Conservation (phyloP, 768 basidiomycete genomes). For the Rhodotorula babjevae region DNA sequence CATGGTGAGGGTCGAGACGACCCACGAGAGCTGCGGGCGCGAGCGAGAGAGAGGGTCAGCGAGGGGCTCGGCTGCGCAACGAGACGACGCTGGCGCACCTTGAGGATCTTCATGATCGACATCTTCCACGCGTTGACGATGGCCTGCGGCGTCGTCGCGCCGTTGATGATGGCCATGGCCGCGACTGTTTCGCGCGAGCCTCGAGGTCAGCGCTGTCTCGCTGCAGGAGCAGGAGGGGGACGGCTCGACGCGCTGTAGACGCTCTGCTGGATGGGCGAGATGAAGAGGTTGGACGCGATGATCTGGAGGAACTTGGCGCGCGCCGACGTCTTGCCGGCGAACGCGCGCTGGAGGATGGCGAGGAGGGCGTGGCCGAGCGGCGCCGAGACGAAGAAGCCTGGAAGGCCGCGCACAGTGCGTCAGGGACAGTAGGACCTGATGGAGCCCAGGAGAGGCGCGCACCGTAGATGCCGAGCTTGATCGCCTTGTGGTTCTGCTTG, state of each 20-base stretch:
- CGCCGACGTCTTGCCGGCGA: conserved; percentile 66
- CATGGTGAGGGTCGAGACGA: conserved; percentile 69
- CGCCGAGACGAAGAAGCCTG: conserved; percentile 77
- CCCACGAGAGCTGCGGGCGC: conserved; percentile 63
- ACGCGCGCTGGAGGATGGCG: conserved; percentile 65
- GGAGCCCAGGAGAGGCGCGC: neutral
- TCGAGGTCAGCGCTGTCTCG: conserved; percentile 1
- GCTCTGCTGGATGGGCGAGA: conserved; percentile 68
- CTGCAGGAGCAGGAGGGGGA: neutral
- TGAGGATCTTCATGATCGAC: conserved; percentile 25
- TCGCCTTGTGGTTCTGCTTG: conserved; percentile 62
- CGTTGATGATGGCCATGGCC: conserved; percentile 77
- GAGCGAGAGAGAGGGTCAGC: neutral
- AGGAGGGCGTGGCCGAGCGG: conserved; percentile 73
- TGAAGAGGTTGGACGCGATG: conserved; percentile 66
- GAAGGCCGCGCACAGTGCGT: conserved; percentile 45
- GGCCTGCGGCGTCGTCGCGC: conserved; percentile 63
- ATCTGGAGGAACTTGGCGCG: conserved; percentile 66
- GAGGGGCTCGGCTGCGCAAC: neutral
- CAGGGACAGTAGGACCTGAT: too few relatives aligned
- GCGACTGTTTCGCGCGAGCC: conserved; percentile 56
- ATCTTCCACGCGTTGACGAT: conserved; percentile 60
- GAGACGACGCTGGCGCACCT: conserved; percentile 10
- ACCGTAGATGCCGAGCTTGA: conserved; percentile 63
- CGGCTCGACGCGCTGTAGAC: conserved; percentile 49